Conservation (phyloP, 2,329 filamentous ascomycete genomes). For the Xylariaceae sp. region DNA sequence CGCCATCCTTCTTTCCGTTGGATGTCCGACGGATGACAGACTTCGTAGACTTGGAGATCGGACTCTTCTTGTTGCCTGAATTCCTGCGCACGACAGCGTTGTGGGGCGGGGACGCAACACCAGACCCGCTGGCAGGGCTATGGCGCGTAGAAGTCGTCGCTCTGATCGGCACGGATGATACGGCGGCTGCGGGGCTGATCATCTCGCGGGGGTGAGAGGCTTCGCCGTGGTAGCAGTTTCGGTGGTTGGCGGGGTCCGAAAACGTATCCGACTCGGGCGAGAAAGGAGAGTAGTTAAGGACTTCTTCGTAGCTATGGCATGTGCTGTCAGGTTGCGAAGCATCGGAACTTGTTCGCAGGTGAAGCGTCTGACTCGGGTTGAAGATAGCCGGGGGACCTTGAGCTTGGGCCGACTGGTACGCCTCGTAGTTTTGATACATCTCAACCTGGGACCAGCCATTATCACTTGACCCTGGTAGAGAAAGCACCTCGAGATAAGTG, state of each 20-base stretch:
- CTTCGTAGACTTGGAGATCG: slow-evolving; percentile 76
- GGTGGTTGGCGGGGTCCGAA: slow-evolving; percentile 55
- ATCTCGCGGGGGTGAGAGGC: slow-evolving; percentile 47
- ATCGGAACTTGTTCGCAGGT: slow-evolving; percentile 80
- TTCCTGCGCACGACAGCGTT: slow-evolving; percentile 63
- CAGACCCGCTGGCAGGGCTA: slow-evolving; percentile 55
- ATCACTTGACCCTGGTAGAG: slow-evolving; percentile 75
- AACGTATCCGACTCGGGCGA: slow-evolving; percentile 78
- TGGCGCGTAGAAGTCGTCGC: slow-evolving; percentile 54
- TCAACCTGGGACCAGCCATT: slow-evolving; percentile 84
- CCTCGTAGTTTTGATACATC: slow-evolving; percentile 66
- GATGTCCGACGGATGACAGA: slow-evolving; percentile 75
- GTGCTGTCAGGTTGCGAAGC: slow-evolving; percentile 69
- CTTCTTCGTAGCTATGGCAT: slow-evolving; percentile 73
- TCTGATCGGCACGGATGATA: slow-evolving; percentile 65
- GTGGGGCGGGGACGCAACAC: slow-evolving; percentile 51
- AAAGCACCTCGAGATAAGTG: slow-evolving; percentile 80
- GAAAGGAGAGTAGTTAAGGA: slow-evolving; percentile 70
- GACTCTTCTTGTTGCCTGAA: slow-evolving; percentile 68
- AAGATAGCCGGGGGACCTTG: slow-evolving; percentile 65
- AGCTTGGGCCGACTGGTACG: slow-evolving; percentile 49
- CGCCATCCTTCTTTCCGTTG: slow-evolving; percentile 71
- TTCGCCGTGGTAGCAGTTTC: slow-evolving; percentile 58
- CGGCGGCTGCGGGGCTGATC: slow-evolving; percentile 63
- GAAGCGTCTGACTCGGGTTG: slow-evolving; percentile 85